Conservation (phyloP, 306 rosid genomes). For the Cucumis sativus region Cucumber_9930_V3 NC_026658.2:22546001-22546500, state of each 20-base stretch:
- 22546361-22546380: slow-evolving; percentile 65
- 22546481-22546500: neutral
- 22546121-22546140: neutral
- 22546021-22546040: neutral
- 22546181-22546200: too few species aligned
- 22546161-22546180: too few species aligned
- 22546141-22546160: too few species aligned
- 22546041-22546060: neutral
- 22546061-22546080: neutral
- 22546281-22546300: slow-evolving; percentile 96
- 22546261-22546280: too few species aligned
- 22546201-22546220: too few species aligned
- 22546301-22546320: slow-evolving; percentile 92
- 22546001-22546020: neutral
- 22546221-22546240: neutral
- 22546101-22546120: neutral
- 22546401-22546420: slow-evolving; percentile 88
- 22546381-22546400: slow-evolving; percentile 89
- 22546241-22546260: neutral
- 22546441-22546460: slow-evolving; percentile 16
- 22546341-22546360: slow-evolving; percentile 46
- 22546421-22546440: slow-evolving; percentile 52
- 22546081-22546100: neutral
- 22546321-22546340: slow-evolving; percentile 77
- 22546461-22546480: neutral